Base-by-base conservation (phyloP, 495 filamentous ascomycete species). In the Oleoguttula mirabilis region DNA sequence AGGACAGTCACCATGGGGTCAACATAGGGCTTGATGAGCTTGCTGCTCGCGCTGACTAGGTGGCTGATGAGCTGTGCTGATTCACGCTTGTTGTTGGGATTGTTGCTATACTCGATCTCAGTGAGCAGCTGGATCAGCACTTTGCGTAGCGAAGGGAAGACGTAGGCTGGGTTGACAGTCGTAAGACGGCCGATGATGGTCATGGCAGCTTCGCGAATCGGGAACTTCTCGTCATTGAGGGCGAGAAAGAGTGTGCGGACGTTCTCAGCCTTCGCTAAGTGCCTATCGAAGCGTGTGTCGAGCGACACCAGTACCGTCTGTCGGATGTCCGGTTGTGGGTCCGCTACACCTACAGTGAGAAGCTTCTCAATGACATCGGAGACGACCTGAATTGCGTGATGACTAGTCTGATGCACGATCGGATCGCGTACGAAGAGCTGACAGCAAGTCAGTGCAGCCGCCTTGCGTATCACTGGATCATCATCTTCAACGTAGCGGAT, bases 401-500 rank as follows among this genome's bases (percentile, higher is more conserved):
- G 80, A 56, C 90, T 96, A 4, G 88, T 96, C 55, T 99, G 90
- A 55, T 94, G 85, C 51, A 95, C 88, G 52, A 96, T 95, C 0
- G 92, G 92, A 58, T 99, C 90, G 45, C 82, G 76, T 8, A 95
- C 83, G 55, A 95, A 94, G 30, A 99, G 73, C 53, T 99, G 90
- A 56, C 90, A 99, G 62, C 92, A 95, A 19, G 92, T 99, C 43
- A 99, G 70, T 23, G 92, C 88, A 10, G 90, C 86, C 10, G 88
- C 88, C 59, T 93, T 88, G 43, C 90, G 79, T 41, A 95, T 93
- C 44, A 92, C 84, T 0, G 84, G 75, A 55, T 93, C 92, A 45
- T 94, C 87, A 43, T 88, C 88, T 55, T 96, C 88, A 38, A 95
- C 88, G 48, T 92, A 99, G 58, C 85, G 88, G 55, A 99, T 93